Conservation (phyloP, 345 rosid genomes). For the Murraya koenigii region DNA sequence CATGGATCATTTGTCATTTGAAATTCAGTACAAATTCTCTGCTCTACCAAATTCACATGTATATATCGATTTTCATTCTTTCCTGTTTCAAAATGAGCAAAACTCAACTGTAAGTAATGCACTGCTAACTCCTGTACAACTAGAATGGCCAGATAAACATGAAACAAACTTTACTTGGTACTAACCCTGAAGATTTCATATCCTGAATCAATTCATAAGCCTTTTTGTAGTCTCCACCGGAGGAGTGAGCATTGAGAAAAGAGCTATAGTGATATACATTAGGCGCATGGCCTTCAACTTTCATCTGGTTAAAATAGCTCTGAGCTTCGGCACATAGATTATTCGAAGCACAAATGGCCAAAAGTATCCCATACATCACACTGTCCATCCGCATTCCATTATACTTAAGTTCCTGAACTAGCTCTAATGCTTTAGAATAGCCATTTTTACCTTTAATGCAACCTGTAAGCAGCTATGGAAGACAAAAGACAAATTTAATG, state of each 20-base stretch:
- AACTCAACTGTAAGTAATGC: background rate
- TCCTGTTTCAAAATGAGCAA: background rate
- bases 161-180: constrained; percentile 76
- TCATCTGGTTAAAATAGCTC: constrained; percentile 70
- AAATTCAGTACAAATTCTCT: background rate
- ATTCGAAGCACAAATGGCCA: constrained; percentile 89
- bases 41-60: background rate
- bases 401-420: constrained; percentile 61
- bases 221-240: constrained; percentile 66
- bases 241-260: constrained; percentile 82
- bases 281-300: constrained; percentile 61
- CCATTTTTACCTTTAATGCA: constrained; percentile 71
- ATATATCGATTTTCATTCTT: constrained; percentile 5
- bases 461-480: constrained; percentile 78
- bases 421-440: constrained; percentile 64
- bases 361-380: constrained; percentile 80
- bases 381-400: constrained; percentile 62
- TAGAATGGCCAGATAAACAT: constrained; percentile 14
- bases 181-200: constrained; percentile 77
- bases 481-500: constrained; percentile 25
- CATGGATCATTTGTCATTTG: background rate
- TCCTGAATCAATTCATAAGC: constrained; percentile 75
- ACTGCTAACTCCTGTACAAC: background rate
- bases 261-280: constrained; percentile 83
- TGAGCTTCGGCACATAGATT: constrained; percentile 76